These are phyloP conservation scores for Calonectria multiphialidica DNA, from an alignment of 2,329 filamentous ascomycete species.

Conservation along the genomic window DNA sequence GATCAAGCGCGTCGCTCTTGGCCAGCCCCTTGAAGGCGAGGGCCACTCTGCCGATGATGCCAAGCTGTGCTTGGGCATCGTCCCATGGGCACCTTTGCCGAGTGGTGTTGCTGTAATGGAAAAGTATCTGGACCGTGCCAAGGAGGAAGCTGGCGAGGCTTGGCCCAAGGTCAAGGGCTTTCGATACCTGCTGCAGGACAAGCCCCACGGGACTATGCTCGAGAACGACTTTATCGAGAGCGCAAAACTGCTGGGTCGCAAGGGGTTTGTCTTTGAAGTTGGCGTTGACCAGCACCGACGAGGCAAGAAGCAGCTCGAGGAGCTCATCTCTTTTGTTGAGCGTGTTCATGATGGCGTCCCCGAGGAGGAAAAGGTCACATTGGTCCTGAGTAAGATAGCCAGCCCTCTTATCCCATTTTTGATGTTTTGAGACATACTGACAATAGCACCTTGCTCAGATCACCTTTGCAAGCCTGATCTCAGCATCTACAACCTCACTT, in stretches of 20 bases:
- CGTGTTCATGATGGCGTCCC: slow-evolving; percentile 72
- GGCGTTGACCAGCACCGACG: slow-evolving; percentile 85
- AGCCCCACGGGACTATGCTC: slow-evolving; percentile 75
- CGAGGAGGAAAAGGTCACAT: slow-evolving; percentile 70
- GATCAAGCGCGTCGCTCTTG: slow-evolving; percentile 74
- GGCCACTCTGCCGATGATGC: slow-evolving; percentile 63
- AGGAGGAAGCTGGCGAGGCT: slow-evolving; percentile 71
- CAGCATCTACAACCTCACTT: slow-evolving; percentile 67
- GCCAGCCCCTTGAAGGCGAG: slow-evolving; percentile 66
- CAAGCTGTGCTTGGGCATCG: slow-evolving; percentile 73
- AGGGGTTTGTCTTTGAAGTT: slow-evolving; percentile 81
- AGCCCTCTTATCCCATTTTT: neutral
- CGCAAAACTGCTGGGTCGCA: slow-evolving; percentile 73
- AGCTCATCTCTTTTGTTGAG: slow-evolving; percentile 77
- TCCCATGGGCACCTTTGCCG: slow-evolving; percentile 89
- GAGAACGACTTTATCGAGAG: slow-evolving; percentile 73
- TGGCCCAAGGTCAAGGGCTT: slow-evolving; percentile 83
- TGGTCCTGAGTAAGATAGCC: slow-evolving; percentile 79
- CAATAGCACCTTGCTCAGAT: slow-evolving; percentile 62
- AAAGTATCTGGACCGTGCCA: slow-evolving; percentile 73
- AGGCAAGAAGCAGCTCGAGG: slow-evolving; percentile 79
- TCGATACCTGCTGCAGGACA: slow-evolving; percentile 85
- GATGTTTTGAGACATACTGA: slow-evolving; percentile 23
- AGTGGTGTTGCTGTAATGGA: slow-evolving; percentile 71
- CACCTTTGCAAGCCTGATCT: slow-evolving; percentile 92